These are phyloP conservation scores for Sporothrix luriei DNA, from an alignment of 2,329 filamentous ascomycete genomes.

Conservation along the genomic window DNA sequence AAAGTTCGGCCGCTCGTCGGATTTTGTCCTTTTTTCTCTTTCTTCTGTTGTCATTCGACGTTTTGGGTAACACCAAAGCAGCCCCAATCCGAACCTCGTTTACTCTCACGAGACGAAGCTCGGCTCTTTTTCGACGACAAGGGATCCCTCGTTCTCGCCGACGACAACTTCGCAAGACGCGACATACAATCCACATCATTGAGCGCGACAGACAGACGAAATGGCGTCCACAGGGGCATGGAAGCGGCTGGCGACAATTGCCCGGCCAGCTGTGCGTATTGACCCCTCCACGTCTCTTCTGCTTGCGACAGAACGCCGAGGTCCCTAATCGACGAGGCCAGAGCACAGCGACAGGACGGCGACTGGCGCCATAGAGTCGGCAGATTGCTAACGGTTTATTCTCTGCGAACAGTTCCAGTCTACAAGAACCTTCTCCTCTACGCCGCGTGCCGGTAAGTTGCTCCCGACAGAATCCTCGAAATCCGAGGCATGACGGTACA, in stretches of 20 bases:
- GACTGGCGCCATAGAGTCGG: background rate
- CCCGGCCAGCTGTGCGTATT: slow-evolving; percentile 35
- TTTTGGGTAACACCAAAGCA: slow-evolving; percentile 15
- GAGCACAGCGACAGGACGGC: background rate
- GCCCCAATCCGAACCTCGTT: background rate
- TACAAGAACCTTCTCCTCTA: slow-evolving; percentile 80
- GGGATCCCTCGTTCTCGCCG: slow-evolving; percentile 12
- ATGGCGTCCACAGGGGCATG: slow-evolving; percentile 35
- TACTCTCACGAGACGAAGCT: slow-evolving; percentile 26
- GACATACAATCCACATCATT: background rate
- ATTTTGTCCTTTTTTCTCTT: slow-evolving; percentile 3
- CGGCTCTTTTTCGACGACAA: background rate
- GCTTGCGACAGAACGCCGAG: slow-evolving; percentile 10
- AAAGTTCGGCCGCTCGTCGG: slow-evolving; percentile 15
- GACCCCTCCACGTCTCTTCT: slow-evolving; percentile 22
- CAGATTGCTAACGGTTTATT: slow-evolving; percentile 19
- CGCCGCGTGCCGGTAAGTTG: slow-evolving; percentile 71
- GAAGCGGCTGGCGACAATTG: slow-evolving; percentile 35
- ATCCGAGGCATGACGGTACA: background rate
- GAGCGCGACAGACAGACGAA: slow-evolving; percentile 20
- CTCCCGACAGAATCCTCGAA: background rate
- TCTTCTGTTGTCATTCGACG: background rate
- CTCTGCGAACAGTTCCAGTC: slow-evolving; percentile 27
- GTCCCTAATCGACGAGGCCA: background rate
- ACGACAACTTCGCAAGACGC: slow-evolving; percentile 6